Conservation (phyloP, 2,329 filamentous ascomycete species). For the Xylaria sp. region DNA sequence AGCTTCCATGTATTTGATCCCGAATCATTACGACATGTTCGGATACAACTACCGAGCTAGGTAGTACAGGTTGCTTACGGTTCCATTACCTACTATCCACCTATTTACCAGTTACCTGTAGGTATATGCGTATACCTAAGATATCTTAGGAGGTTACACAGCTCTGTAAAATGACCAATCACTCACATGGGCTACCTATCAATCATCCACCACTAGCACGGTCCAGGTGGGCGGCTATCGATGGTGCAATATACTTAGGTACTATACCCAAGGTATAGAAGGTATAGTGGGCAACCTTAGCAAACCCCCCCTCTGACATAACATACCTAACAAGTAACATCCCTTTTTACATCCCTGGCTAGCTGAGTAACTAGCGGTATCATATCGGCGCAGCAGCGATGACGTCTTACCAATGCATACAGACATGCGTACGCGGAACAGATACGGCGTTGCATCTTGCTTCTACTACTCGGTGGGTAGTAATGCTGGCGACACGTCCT, state of each 20-base stretch:
- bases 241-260: not conserved
- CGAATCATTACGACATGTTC: too few species aligned
- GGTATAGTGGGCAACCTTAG: too few species aligned
- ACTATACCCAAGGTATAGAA: too few species aligned
- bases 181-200: not conserved
- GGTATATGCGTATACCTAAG: too few species aligned
- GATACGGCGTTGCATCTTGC: not conserved
- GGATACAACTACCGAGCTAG: too few species aligned
- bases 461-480: not conserved
- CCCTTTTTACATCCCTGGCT: not conserved
- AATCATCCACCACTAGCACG: not conserved
- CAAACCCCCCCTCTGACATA: too few species aligned
- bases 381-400: not conserved
- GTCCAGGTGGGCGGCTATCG: not conserved
- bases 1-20: too few species aligned
- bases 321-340: not conserved
- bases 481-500: not conserved
- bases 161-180: constrained; percentile 1
- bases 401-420: not conserved
- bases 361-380: not conserved
- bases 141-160: not conserved
- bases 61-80: too few species aligned
- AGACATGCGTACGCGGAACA: not conserved
- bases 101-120: too few species aligned
- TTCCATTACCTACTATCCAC: too few species aligned